Percentiles rank a stretch among this genome's conserved stretches.
Evolutionary conservation across 2,329 filamentous ascomycete species (phyloP).

Genomic region (Didymellaceae sp.): DNA sequence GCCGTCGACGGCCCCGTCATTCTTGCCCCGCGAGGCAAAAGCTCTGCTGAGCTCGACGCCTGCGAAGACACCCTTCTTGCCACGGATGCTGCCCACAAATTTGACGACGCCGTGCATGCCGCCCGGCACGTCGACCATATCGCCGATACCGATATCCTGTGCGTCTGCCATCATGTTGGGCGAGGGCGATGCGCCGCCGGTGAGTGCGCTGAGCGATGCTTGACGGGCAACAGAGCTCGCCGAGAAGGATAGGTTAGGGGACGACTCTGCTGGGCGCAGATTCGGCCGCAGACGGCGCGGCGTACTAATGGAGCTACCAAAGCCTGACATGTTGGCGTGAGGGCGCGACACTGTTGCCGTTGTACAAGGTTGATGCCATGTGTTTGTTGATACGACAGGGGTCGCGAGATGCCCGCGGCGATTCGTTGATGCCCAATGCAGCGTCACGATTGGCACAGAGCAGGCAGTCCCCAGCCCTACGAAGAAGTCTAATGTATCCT

Average conservation of each 20-base stretch:
- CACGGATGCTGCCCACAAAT: constrained; percentile 84
- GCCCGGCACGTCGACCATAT: constrained; percentile 88
- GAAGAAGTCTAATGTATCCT: too few relatives aligned
- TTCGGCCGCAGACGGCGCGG: constrained; percentile 40
- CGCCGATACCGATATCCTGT: constrained; percentile 73
- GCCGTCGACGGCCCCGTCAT: constrained; percentile 91
- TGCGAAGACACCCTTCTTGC: constrained; percentile 89
- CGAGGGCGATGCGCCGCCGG: constrained; percentile 54
- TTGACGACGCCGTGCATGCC: constrained; percentile 90
- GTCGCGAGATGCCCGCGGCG: neutral
- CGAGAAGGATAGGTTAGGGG: constrained; percentile 51
- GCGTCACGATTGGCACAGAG: too few relatives aligned
- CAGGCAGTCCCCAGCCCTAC: too few relatives aligned
- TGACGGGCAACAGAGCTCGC: constrained; percentile 67
- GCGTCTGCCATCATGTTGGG: constrained; percentile 54
- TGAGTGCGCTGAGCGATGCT: constrained; percentile 73
- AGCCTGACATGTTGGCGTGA: constrained; percentile 17
- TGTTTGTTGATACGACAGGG: constrained; percentile 13
- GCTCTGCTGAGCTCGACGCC: constrained; percentile 87
- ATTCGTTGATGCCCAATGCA: constrained; percentile 9
- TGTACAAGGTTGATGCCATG: constrained; percentile 15
- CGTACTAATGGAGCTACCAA: constrained; percentile 18
- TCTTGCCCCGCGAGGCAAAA: constrained; percentile 86
- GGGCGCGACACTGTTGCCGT: constrained; percentile 15
- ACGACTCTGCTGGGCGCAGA: constrained; percentile 50